These are phyloP conservation scores for Penicillium frequentans DNA, from an alignment of 2,329 filamentous ascomycete genomes.

Conservation along the genomic window DNA sequence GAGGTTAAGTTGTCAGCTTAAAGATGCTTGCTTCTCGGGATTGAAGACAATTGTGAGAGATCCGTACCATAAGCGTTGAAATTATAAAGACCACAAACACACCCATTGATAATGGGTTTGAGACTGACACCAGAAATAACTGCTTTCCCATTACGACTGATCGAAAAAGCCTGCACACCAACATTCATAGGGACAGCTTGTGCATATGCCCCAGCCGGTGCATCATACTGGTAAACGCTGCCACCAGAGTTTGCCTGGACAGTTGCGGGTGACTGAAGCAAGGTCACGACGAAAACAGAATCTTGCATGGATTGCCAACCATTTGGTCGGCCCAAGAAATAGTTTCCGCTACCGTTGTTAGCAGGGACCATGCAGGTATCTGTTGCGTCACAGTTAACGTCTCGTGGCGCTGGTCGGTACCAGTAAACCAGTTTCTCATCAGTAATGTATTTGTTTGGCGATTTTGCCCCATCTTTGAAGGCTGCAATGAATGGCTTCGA, in stretches of 20 bases:
- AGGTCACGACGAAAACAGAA: slow-evolving; percentile 52
- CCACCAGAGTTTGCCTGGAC: slow-evolving; percentile 38
- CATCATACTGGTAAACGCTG: slow-evolving; percentile 20
- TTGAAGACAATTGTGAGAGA: not conserved
- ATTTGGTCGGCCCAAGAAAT: slow-evolving; percentile 53
- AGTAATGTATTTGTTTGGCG: slow-evolving; percentile 40
- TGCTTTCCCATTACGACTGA: slow-evolving; percentile 38
- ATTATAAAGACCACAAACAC: slow-evolving; percentile 36
- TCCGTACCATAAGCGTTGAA: slow-evolving; percentile 41
- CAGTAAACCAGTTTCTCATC: slow-evolving; percentile 56
- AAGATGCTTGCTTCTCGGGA: too few relatives aligned
- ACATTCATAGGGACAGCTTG: slow-evolving; percentile 44
- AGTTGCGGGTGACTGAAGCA: slow-evolving; percentile 48
- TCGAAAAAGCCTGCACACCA: slow-evolving; percentile 47
- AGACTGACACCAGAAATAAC: slow-evolving; percentile 26
- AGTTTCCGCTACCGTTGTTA: slow-evolving; percentile 53
- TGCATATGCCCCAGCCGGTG: slow-evolving; percentile 45
- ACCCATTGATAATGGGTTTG: slow-evolving; percentile 19
- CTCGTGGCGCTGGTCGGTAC: slow-evolving; percentile 54
- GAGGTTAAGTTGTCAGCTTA: not conserved
- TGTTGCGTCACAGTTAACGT: slow-evolving; percentile 52
- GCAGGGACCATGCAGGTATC: slow-evolving; percentile 51
- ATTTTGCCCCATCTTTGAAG: slow-evolving; percentile 49
- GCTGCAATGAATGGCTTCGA: slow-evolving; percentile 55
- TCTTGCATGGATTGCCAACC: slow-evolving; percentile 55